Base-by-base conservation (phyloP, 176 grass and related monocot genomes). In the Hsuehochloa calcarea region DNA sequence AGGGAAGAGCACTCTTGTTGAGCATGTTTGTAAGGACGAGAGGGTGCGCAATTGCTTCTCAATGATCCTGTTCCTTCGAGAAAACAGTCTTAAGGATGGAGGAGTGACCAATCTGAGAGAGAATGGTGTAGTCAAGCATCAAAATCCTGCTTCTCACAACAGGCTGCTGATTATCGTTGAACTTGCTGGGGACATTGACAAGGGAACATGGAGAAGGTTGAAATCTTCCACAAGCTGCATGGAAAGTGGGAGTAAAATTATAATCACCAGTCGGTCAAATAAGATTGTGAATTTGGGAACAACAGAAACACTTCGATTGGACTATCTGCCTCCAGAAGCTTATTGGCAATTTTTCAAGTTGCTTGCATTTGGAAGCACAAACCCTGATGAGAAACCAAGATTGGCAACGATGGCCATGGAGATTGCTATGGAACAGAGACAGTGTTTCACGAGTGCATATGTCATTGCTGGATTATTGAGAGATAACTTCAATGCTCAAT, bases 1-100 rank as follows among this genome's bases (percentile, higher is more conserved):
- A 19, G 87, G 87, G 16, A 89, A 80, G 55, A 89, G 67, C n/a
- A 85, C 63, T 31, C 75, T 89, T 23, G 67, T 68, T 19, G 66
- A 68, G 8, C 80, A 78, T 40, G 44, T 56, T 16, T 85, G 51
- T 20, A 17, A 55, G 9, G 44, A 66, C 7, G 43, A 76, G 25
- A 80, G 47, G 43, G 82, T 89, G 64, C 52, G 54, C 5, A 14
- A 11, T 6, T 10, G 65, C 52, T 74, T 39, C 71, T 65, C 54
- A 15, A 31, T 13, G 54, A 56, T 56, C 20, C 54, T 56, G 8
- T n/a, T 10, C 19, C 22, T 22, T 22, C 2, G 7, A 56, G 54
- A 56, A 56, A 19, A 6, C 50, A 52, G 50, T 19, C 50, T 52
- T 16, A 63, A 29, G 20, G 60, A 63, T 29, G 31, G 5, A 19